Evolutionary conservation across 2,329 filamentous ascomycete species (phyloP).

Genomic region (Fusarium odoratissimum): DNA sequence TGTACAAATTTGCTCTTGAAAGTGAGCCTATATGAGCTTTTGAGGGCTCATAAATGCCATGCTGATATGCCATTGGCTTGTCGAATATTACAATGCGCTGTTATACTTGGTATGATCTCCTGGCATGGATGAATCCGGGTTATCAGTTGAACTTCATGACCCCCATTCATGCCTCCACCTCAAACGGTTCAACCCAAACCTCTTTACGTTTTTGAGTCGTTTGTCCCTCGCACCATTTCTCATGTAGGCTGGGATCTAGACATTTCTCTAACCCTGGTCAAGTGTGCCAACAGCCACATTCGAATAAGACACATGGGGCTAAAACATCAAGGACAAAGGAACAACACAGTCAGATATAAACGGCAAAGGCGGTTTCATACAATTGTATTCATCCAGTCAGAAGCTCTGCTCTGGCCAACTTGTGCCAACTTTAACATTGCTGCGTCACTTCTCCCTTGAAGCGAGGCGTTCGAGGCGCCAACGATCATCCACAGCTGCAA

Average conservation of each 20-base stretch:
- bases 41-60: constrained; percentile 2
- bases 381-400: constrained; percentile 29
- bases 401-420: constrained; percentile 29
- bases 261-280: constrained; percentile 17
- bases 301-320: constrained; percentile 3
- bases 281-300: constrained; percentile 5
- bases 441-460: constrained; percentile 38
- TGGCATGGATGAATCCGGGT: constrained; percentile 13
- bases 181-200: constrained; percentile 25
- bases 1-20: not conserved
- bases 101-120: constrained; percentile 5
- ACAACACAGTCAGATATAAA: constrained; percentile 23
- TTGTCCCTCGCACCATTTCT: constrained; percentile 38
- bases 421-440: constrained; percentile 27
- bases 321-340: constrained; percentile 19
- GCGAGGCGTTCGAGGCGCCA: constrained; percentile 22
- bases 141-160: constrained; percentile 23
- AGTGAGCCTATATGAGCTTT: constrained; percentile 18
- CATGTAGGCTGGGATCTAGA: constrained; percentile 29
- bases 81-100: constrained; percentile 19
- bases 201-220: constrained; percentile 14
- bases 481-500: constrained; percentile 18
- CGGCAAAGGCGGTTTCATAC: constrained; percentile 32
- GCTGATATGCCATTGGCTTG: constrained; percentile 11
- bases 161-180: constrained; percentile 42